Base-by-base conservation (phyloP, 805 yeast genomes). In the Helenozyma rhizophorensis region DNA sequence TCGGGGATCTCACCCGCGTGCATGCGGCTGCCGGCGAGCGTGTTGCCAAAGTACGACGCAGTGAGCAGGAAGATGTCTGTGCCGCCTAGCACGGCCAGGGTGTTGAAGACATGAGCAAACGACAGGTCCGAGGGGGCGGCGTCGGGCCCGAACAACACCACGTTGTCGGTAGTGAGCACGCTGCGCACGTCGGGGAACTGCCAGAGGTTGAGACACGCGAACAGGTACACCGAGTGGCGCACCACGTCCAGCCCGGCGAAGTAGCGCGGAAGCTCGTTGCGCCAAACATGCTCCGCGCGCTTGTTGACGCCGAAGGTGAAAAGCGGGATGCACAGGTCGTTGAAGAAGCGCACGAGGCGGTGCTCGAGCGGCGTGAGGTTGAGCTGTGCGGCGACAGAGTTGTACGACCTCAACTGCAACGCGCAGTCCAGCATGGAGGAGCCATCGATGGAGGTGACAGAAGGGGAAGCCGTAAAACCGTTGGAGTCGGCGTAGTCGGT, bases 281-380 rank as follows among this genome's bases (percentile, higher is more conserved):
- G 42, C 65, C 65, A 61, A 5, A 51, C 43, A 9, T 33, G 29
- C 17, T 54, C 51, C 11, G 52, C 45, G 6, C 26, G 37, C 14
- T 35, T 29, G 32, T 51, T 47, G 22, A 46, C 47, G 7, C 51
- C 53, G 37, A 40, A 53, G 6, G 60, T 45, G 34, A 60, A 53
- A 9, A 53, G 30, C 5, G 51, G 46, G 4, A 58, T 37, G 34
- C 67, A 59, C 25, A 47, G 44, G 29, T 36, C 37, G 24, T 58
- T 44, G 45, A 61, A 61, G 33, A 56, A 60, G 9, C 50, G 37
- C 27, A 54, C 32, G 9, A 56, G 51, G 13, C 58, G 48, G 9
- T 45, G 35, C 29, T 56, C 61, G 28, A 53, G 53, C 8, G 30
- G 37, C 15, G 51, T 36, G 27, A 56, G 33, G 10, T 45, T 33